Base-by-base conservation (phyloP, 2,329 filamentous ascomycete genomes). In the Xylariales sp. region DNA sequence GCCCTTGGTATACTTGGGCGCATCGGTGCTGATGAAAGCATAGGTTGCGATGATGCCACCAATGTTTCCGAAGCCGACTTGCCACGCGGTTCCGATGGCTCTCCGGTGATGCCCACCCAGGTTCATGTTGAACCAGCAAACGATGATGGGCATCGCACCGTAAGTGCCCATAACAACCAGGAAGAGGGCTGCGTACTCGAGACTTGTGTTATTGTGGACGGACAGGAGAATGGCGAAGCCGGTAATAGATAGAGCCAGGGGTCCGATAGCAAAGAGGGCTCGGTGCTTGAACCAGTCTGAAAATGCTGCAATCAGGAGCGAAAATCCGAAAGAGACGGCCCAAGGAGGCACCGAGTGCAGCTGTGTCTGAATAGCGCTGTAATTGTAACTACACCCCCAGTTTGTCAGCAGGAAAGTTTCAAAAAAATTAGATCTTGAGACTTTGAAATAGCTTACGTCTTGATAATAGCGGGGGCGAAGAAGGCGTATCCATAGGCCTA, bases 91-190 rank as follows among this genome's bases (percentile, higher is more conserved):
- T 11, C 85, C 85, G 13, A 89, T 76, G n/a, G 56, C 45, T 2
- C 85, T 72, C 4, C 84, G 74, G 40, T 81, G 81, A 55, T 89
- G 85, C 0, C 84, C 85, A 3, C 78, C 78, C 2, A 88, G 66
- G 50, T 89, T 90, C 78, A 88, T 88, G 50, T 83, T 83, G 60
- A 84, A 89, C 85, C 85, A 90, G 58, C 84, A 89, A 6, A 89
- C 76, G 29, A 89, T 78, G 20, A 95, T 81, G 0, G 91, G 89
- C 84, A 95, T 90, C n/a, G 89, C 87, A 1, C 80, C 81, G 62
- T 94, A 96, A 0, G 78, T 75, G 34, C 88, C 88, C 65, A 81
- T 81, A 2, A 86, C 83, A 34, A 94, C 78, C 21, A 96, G 67
- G 67, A 94, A 95, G 0, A 96, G 72, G 0, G 84, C 86, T 0